Evolutionary conservation across 2,329 filamentous ascomycete genomes (phyloP).

Genomic region (Fusarium sp.): DNA sequence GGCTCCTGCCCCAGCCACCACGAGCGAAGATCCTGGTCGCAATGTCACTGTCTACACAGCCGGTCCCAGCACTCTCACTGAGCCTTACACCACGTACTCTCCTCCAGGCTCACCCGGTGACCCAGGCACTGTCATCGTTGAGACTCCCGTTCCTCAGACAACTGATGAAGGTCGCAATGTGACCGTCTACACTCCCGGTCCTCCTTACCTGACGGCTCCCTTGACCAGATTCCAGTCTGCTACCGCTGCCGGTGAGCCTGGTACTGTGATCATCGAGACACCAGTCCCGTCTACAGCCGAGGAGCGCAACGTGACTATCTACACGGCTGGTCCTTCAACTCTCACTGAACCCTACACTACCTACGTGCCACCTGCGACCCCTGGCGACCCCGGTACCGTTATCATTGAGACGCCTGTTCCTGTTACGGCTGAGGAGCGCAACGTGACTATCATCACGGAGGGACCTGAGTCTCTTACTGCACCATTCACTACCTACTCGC

Average conservation of each 20-base stretch:
- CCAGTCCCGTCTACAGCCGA: slow-evolving; percentile 12
- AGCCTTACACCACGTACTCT: slow-evolving; percentile 21
- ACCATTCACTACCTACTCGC: slow-evolving; percentile 26
- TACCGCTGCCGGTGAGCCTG: neutral
- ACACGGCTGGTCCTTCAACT: slow-evolving; percentile 23
- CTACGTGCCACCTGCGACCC: slow-evolving; percentile 12
- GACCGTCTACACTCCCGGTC: slow-evolving; percentile 20
- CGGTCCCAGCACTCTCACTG: slow-evolving; percentile 14
- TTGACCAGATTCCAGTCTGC: slow-evolving; percentile 19
- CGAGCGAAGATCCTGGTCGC: neutral
- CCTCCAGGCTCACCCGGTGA: slow-evolving; percentile 21
- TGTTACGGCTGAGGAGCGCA: slow-evolving; percentile 1
- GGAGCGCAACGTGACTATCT: slow-evolving; percentile 18
- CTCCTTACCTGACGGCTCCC: slow-evolving; percentile 13
- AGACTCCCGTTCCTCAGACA: slow-evolving; percentile 11
- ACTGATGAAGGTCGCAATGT: slow-evolving; percentile 10
- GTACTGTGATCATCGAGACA: slow-evolving; percentile 31
- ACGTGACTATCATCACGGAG: slow-evolving; percentile 24
- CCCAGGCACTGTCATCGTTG: slow-evolving; percentile 25
- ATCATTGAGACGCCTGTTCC: slow-evolving; percentile 30
- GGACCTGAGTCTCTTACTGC: slow-evolving; percentile 29
- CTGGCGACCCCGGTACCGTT: slow-evolving; percentile 27
- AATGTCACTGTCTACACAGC: slow-evolving; percentile 30
- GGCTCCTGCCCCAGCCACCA: neutral
- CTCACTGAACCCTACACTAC: slow-evolving; percentile 29